These are phyloP conservation scores for Beauveria sp. DNA, from an alignment of 2,329 filamentous ascomycete species.

Conservation along the genomic window DNA sequence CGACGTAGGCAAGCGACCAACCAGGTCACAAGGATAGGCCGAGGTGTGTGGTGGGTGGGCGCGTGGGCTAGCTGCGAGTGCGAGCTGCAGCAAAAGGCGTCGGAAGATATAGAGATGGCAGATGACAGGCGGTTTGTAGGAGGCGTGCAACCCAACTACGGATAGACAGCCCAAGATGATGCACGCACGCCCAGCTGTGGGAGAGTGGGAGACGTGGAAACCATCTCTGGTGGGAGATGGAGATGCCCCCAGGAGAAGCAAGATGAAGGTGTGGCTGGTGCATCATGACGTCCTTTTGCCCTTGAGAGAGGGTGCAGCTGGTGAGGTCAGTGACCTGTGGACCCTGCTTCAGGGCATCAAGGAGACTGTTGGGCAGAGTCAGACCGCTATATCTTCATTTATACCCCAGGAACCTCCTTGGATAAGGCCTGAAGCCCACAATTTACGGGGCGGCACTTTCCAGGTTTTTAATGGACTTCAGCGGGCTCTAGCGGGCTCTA, in stretches of 20 bases:
- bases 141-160: neutral
- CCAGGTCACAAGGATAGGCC: conserved; percentile 5
- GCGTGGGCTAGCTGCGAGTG: conserved; percentile 1
- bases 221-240: neutral
- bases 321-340: neutral
- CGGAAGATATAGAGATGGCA: neutral
- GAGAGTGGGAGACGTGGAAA: neutral
- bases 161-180: neutral
- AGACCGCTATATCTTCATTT: neutral
- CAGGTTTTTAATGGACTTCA: neutral
- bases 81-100: conserved; percentile 1
- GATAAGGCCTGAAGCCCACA: neutral
- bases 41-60: conserved; percentile 1
- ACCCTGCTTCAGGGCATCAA: neutral
- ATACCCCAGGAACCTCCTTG: neutral
- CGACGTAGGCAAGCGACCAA: conserved; percentile 5
- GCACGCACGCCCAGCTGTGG: neutral
- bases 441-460: conserved; percentile 8
- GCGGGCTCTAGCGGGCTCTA: neutral
- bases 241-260: neutral
- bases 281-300: neutral
- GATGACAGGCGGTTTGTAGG: neutral
- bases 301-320: neutral
- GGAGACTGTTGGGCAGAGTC: neutral
- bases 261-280: conserved; percentile 1